Conservation (phyloP, 2,329 filamentous ascomycete genomes). For the Decorospora gaudefroyi region DNA sequence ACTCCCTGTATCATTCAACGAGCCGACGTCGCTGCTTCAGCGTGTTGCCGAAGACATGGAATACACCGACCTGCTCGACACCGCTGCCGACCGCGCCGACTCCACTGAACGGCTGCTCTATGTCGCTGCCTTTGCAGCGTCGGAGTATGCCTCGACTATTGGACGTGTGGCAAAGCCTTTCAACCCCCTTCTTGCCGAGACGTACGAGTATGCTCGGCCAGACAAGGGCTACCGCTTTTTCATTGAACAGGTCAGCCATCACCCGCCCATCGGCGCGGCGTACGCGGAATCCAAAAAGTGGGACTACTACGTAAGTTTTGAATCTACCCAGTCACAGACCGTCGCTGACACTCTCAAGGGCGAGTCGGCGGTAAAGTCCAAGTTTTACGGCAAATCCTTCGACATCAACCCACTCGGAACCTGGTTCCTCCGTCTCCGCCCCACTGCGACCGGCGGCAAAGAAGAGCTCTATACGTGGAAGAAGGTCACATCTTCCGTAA, state of each 20-base stretch:
- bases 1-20: conserved; percentile 95
- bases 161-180: conserved; percentile 97
- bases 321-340: not conserved
- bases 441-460: conserved; percentile 65
- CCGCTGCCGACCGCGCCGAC: conserved; percentile 81
- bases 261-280: conserved; percentile 90
- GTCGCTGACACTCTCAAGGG: conserved; percentile 58
- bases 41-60: conserved; percentile 98
- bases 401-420: conserved; percentile 96
- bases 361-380: conserved; percentile 91
- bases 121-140: conserved; percentile 92
- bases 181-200: conserved; percentile 94
- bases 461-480: conserved; percentile 98
- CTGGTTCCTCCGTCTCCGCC: conserved; percentile 89
- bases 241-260: conserved; percentile 97
- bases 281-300: conserved; percentile 91
- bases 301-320: conserved; percentile 76
- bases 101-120: conserved; percentile 92
- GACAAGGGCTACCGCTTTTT: conserved; percentile 99
- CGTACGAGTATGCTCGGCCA: conserved; percentile 92
- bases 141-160: conserved; percentile 95
- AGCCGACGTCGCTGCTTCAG: conserved; percentile 92
- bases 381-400: conserved; percentile 97
- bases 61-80: conserved; percentile 89
- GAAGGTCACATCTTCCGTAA: conserved; percentile 96